Evolutionary conservation across 2,329 filamentous ascomycete genomes (phyloP), one percentile per base, ranked within the genome.

Genomic region (Sporothrix humicola): DNA sequence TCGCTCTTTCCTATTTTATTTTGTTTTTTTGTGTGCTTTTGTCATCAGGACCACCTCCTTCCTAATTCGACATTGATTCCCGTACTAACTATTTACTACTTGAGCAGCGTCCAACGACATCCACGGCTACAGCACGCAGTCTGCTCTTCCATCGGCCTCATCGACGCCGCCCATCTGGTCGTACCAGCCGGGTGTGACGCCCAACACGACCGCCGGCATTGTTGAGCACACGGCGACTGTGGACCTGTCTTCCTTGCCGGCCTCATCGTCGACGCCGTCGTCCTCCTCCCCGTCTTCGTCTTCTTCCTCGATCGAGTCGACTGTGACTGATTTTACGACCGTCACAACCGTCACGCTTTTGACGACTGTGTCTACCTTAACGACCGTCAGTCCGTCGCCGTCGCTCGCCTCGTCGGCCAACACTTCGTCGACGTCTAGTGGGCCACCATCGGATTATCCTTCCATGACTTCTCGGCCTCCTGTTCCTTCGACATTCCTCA

Each of bases 291-390:
- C 17, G 3, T 12, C 12, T 2, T 69, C 50, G 9, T 68, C 71
- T 48, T 58, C 59, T 2, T 63, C 70, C 1, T 63, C n/a, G 8
- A 46, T 13, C 3, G 65, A 69, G 26, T 37, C 66, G 17, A 69
- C 66, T 6, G 66, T 42, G 17, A 69, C 66, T 17, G 48, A 69
- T 10, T 9, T 54, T 2, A 69, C 66, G 8, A 54, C 48, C 17
- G 37, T 69, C 15, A 56, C 66, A 13, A 69, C 66, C 10, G 26
- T 69, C 23, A 69, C 66, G 2, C 48, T 69, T 31, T 5, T 69
- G 26, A 69, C 66, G 17, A 69, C 66, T 20, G 66, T 69, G 10
- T 69, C 66, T 17, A 54, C 66, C 6, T 17, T 69, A 20, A 65
- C 42, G 2, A 65, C 61, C 4, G 44, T 37, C 46, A 52, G 65